phyloP scores from a whole-genome alignment of 495 filamentous ascomycete genomes.

The Penicillium chermesinum region DNA sequence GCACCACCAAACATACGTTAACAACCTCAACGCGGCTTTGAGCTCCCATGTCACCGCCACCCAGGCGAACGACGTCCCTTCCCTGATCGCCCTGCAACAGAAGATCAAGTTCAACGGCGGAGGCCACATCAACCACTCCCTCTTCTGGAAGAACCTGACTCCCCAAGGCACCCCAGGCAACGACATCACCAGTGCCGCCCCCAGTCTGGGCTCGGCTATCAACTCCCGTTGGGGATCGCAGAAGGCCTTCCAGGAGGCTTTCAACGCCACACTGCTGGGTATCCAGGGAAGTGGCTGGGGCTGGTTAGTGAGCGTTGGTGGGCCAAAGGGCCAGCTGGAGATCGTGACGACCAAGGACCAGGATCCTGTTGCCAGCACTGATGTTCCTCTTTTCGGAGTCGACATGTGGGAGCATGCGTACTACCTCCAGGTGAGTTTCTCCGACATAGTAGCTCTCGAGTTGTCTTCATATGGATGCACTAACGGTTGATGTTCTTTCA shows the following conservation, averaged over 20 bases:
- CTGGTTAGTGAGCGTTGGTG: conserved; percentile 76
- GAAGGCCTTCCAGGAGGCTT: conserved; percentile 61
- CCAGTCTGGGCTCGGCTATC: conserved; percentile 56
- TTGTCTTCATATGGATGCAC: conserved; percentile 13
- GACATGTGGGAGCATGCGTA: conserved; percentile 97
- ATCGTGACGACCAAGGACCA: conserved; percentile 82
- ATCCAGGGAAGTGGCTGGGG: conserved; percentile 95
- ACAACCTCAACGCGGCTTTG: conserved; percentile 51
- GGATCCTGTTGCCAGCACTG: conserved; percentile 75
- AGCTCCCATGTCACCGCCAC: conserved; percentile 47
- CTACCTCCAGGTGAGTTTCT: conserved; percentile 47
- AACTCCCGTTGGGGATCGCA: conserved; percentile 65
- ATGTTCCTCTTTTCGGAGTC: conserved; percentile 76
- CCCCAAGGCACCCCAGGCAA: conserved; percentile 61
- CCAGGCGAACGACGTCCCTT: conserved; percentile 40
- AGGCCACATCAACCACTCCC: conserved; percentile 86
- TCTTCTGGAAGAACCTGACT: conserved; percentile 89
- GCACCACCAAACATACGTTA: conserved; percentile 65
- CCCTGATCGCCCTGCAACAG: conserved; percentile 71
- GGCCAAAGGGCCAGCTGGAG: conserved; percentile 55
- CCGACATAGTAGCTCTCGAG: too few species aligned
- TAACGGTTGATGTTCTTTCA: conserved; percentile 48
- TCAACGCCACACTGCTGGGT: conserved; percentile 65
- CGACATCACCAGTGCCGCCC: conserved; percentile 52
- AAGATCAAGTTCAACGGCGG: conserved; percentile 94